Evolutionary conservation across 2,329 filamentous ascomycete genomes (phyloP).

Genomic region (Alternaria gaisen): DNA sequence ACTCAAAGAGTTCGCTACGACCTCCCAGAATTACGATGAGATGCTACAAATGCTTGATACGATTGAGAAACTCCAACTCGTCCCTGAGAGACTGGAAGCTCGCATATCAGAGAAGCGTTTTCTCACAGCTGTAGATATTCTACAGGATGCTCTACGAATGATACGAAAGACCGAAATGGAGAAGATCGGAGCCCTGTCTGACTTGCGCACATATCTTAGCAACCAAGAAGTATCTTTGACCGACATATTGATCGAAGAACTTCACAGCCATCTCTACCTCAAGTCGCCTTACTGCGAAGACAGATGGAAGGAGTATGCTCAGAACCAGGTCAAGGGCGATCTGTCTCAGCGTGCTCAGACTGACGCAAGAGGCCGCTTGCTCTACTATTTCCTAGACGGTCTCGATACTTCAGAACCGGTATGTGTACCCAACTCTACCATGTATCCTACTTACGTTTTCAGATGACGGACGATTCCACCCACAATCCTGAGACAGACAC

Average conservation of each 20-base stretch:
- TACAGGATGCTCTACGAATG: constrained; percentile 85
- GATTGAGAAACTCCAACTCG: constrained; percentile 85
- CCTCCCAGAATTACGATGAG: constrained; percentile 89
- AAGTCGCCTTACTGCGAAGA: constrained; percentile 98
- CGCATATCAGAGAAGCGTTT: constrained; percentile 97
- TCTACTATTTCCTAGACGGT: constrained; percentile 66
- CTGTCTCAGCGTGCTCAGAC: constrained; percentile 44
- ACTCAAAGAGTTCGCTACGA: constrained; percentile 85
- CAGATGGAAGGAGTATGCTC: constrained; percentile 85
- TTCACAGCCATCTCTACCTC: constrained; percentile 96
- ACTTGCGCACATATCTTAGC: constrained; percentile 84
- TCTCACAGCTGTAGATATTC: constrained; percentile 86
- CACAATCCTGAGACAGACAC: constrained; percentile 96
- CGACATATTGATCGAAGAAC: constrained; percentile 95
- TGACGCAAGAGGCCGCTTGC: constrained; percentile 59
- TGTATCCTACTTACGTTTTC: constrained; percentile 28
- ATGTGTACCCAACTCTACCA: constrained; percentile 14
- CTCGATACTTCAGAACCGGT: constrained; percentile 60
- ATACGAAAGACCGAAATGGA: constrained; percentile 89
- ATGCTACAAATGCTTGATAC: constrained; percentile 84
- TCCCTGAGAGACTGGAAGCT: constrained; percentile 92
- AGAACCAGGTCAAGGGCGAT: constrained; percentile 64
- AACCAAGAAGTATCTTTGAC: constrained; percentile 93
- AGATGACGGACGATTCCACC: constrained; percentile 83
- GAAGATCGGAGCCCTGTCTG: constrained; percentile 85